Evolutionary conservation across 2,329 filamentous ascomycete genomes (phyloP).

Genomic region (Fusarium piperis): DNA sequence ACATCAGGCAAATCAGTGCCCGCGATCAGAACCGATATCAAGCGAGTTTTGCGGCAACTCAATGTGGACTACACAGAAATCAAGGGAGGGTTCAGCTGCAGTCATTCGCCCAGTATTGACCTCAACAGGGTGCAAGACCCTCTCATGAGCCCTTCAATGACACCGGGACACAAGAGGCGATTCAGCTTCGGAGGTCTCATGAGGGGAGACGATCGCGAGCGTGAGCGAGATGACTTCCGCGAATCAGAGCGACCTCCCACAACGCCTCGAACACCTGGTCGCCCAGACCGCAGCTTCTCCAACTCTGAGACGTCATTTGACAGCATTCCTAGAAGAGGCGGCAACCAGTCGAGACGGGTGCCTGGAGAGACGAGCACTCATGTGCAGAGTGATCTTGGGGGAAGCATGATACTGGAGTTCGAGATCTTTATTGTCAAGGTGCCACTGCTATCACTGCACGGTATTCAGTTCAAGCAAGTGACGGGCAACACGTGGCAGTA

Average conservation of each 20-base stretch:
- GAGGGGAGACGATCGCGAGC: slow-evolving; percentile 67
- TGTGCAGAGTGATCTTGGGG: slow-evolving; percentile 88
- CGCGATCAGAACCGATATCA: slow-evolving; percentile 89
- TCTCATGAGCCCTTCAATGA: slow-evolving; percentile 66
- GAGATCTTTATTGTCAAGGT: slow-evolving; percentile 99
- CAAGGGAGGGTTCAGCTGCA: slow-evolving; percentile 90
- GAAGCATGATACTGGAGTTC: slow-evolving; percentile 85
- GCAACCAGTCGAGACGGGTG: slow-evolving; percentile 64
- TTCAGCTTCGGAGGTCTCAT: slow-evolving; percentile 83
- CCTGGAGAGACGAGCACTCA: slow-evolving; percentile 92
- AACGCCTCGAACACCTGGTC: slow-evolving; percentile 56
- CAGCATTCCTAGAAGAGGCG: slow-evolving; percentile 67
- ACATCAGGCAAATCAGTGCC: slow-evolving; percentile 91
- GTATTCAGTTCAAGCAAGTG: slow-evolving; percentile 98
- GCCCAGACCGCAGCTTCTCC: slow-evolving; percentile 75
- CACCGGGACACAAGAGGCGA: slow-evolving; percentile 73
- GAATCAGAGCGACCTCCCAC: slow-evolving; percentile 60
- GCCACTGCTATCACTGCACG: slow-evolving; percentile 88
- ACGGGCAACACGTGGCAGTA: slow-evolving; percentile 98
- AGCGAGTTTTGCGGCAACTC: slow-evolving; percentile 85
- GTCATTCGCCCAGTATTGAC: slow-evolving; percentile 89
- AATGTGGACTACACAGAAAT: slow-evolving; percentile 94
- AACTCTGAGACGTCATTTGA: slow-evolving; percentile 89
- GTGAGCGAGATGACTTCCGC: slow-evolving; percentile 76
- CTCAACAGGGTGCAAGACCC: slow-evolving; percentile 76